phyloP scores from a whole-genome alignment of 169 alveolate genomes.

The Eimeria sp. region DNA sequence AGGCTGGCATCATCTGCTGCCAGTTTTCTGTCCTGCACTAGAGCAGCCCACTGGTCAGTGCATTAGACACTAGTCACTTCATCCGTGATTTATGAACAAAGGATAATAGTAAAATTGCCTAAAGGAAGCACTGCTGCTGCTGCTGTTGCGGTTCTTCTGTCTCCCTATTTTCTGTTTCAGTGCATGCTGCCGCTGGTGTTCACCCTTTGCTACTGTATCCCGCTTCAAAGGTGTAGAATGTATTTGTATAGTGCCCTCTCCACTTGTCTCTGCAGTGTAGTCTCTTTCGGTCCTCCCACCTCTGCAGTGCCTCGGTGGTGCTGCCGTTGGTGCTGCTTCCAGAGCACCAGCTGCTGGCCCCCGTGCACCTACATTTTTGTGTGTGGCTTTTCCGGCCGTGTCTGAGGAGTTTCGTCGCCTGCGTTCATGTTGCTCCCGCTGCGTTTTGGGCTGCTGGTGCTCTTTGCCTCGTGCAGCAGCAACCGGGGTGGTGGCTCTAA shows the following conservation, averaged over 20 bases:
- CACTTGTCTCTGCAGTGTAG: too few species aligned
- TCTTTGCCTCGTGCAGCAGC: neutral
- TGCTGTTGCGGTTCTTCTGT: neutral
- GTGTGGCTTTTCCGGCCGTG: neutral
- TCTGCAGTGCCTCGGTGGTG: neutral
- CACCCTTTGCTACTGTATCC: neutral
- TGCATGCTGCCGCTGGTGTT: neutral
- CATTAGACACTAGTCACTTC: neutral
- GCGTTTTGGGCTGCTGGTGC: slow-evolving; percentile 21
- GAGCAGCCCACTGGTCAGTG: slow-evolving; percentile 15
- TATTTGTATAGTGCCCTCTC: neutral
- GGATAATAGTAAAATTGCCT: too few species aligned
- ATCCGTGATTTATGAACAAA: too few species aligned
- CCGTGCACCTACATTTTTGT: neutral
- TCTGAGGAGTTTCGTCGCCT: too few species aligned
- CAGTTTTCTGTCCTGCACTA: slow-evolving; percentile 41
- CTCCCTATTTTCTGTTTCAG: neutral
- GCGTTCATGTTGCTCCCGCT: neutral
- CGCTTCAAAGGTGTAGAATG: neutral
- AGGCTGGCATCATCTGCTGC: slow-evolving; percentile 12
- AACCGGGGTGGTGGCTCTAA: slow-evolving; percentile 45
- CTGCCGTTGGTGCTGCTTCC: neutral
- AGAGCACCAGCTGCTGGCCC: neutral
- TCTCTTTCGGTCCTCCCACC: neutral
- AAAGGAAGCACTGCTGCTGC: neutral